Conservation (phyloP, 192 early-diverging fungal genomes). For the Coemansia erecta region DNA sequence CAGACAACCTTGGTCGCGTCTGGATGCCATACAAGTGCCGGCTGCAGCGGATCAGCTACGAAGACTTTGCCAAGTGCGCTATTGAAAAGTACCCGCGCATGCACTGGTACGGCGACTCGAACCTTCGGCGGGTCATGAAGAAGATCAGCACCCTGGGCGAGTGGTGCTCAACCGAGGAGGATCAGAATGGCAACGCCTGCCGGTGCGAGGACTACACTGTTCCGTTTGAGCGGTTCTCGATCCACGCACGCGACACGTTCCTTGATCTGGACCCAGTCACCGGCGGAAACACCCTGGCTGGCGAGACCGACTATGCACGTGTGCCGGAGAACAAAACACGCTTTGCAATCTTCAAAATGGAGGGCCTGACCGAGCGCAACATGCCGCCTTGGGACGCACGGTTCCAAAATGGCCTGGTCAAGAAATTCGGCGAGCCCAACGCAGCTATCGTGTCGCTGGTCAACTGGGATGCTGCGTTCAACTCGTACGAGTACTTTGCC, state of each 20-base stretch:
- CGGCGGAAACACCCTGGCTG: conserved; percentile 10
- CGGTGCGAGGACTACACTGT: conserved; percentile 53
- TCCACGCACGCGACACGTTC: background rate
- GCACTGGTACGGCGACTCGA: conserved; percentile 56
- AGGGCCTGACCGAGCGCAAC: conserved; percentile 49
- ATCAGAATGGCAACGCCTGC: conserved; percentile 15
- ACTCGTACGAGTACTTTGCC: conserved; percentile 24
- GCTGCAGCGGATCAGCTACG: conserved; percentile 32
- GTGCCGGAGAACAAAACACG: conserved; percentile 3
- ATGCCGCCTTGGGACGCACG: conserved; percentile 27
- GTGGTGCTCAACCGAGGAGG: conserved; percentile 34
- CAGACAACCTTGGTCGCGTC: conserved; percentile 35
- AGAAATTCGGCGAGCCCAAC: conserved; percentile 11
- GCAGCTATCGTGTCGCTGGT: conserved; percentile 44
- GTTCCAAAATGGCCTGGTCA: conserved; percentile 6
- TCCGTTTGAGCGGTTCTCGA: conserved; percentile 20
- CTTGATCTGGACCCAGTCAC: conserved; percentile 16
- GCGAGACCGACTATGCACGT: background rate
- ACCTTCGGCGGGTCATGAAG: conserved; percentile 50
- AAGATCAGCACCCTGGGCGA: conserved; percentile 46
- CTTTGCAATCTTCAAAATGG: conserved; percentile 50
- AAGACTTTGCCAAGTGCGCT: conserved; percentile 40
- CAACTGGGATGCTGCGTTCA: conserved; percentile 57
- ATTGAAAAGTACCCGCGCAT: conserved; percentile 26
- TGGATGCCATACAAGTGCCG: conserved; percentile 56